phyloP scores from a whole-genome alignment of 768 basidiomycete species.

The Calocybe indica region DNA sequence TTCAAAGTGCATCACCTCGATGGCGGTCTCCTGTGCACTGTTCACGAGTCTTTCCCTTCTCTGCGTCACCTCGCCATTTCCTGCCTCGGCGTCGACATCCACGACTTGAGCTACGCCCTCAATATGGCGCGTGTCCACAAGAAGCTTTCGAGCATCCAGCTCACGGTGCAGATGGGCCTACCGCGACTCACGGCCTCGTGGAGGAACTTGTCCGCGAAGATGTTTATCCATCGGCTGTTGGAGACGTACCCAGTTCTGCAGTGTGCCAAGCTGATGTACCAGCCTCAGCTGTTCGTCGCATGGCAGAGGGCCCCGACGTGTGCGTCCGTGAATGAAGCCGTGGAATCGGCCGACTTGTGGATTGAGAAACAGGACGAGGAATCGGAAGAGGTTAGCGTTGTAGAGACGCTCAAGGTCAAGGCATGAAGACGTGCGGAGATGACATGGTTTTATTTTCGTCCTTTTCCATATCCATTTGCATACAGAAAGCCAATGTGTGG shows the following conservation, averaged over 20 bases:
- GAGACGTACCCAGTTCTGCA: constrained; percentile 9
- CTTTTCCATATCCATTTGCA: background rate
- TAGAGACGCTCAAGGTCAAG: constrained; percentile 7
- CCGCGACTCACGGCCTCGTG: constrained; percentile 9
- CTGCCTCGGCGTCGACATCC: constrained; percentile 10
- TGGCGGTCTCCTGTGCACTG: constrained; percentile 6
- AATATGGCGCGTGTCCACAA: constrained; percentile 2
- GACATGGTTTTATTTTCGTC: background rate
- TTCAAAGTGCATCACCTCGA: constrained; percentile 10
- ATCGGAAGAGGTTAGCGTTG: constrained; percentile 2
- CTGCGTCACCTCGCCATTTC: constrained; percentile 13
- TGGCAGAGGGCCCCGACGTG: constrained; percentile 6
- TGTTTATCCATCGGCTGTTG: constrained; percentile 9
- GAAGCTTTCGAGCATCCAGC: constrained; percentile 8
- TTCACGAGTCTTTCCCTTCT: constrained; percentile 10
- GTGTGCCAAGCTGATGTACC: constrained; percentile 10
- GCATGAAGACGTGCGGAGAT: background rate
- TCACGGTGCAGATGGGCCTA: constrained; percentile 9
- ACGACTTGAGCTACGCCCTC: constrained; percentile 8
- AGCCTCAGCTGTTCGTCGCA: constrained; percentile 10
- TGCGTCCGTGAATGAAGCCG: background rate
- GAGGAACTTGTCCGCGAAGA: constrained; percentile 8
- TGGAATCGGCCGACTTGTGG: constrained; percentile 6
- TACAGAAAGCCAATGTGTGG: background rate
- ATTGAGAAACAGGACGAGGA: constrained; percentile 10